Conservation (phyloP, 2,329 filamentous ascomycete species). For the Venturia effusa region DNA sequence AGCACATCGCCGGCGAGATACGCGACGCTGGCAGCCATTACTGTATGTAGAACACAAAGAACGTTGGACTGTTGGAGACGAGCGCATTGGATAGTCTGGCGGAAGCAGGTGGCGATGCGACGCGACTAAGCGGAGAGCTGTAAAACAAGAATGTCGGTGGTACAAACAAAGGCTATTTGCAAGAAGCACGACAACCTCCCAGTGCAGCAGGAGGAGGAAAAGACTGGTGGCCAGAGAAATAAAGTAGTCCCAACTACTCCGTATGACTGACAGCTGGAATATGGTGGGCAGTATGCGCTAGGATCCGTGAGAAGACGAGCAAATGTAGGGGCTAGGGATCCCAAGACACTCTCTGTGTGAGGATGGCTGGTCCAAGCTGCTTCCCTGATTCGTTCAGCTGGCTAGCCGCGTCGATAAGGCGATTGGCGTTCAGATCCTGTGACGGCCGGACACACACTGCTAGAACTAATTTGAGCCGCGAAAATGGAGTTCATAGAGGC, state of each 20-base stretch:
- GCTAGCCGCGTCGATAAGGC: not conserved
- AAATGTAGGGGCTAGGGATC: not conserved
- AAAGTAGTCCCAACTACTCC: not conserved
- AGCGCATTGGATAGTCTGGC: slow-evolving; percentile 12
- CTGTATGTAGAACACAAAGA: slow-evolving; percentile 19
- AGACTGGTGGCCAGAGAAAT: not conserved
- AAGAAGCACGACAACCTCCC: slow-evolving; percentile 1
- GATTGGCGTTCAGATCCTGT: not conserved
- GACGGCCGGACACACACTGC: not conserved
- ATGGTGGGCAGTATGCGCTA: not conserved
- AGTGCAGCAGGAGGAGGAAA: not conserved
- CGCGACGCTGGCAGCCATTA: slow-evolving; percentile 37
- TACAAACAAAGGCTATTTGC: not conserved
- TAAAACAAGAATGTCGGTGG: not conserved
- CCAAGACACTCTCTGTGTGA: not conserved
- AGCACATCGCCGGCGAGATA: slow-evolving; percentile 28
- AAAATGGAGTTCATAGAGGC: not conserved
- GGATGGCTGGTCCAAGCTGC: slow-evolving; percentile 2
- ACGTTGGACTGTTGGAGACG: slow-evolving; percentile 13
- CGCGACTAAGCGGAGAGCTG: slow-evolving; percentile 1
- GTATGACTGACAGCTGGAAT: not conserved
- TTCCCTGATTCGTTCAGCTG: not conserved
- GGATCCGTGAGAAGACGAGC: not conserved
- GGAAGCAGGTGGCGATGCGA: slow-evolving; percentile 7
- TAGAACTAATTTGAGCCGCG: not conserved